These are phyloP conservation scores for Parsonsia alboflavescens DNA, from an alignment of 257 asterid genomes.

Conservation along the genomic window DNA sequence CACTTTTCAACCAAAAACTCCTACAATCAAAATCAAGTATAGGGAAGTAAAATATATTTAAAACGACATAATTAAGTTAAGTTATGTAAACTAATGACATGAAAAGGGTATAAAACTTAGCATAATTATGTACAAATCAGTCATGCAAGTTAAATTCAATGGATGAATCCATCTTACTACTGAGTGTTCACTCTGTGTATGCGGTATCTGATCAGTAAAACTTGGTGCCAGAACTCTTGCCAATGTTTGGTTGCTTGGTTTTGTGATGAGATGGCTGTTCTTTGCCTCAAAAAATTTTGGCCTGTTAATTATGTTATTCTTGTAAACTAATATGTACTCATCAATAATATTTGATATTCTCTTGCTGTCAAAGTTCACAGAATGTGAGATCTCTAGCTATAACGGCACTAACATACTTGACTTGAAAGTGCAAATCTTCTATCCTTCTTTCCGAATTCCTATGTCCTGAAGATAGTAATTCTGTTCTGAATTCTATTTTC, in stretches of 20 bases:
- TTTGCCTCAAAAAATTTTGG: not conserved
- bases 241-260: not conserved
- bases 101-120: too few relatives aligned
- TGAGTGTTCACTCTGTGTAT: not conserved
- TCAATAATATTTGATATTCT: not conserved
- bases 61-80: too few relatives aligned
- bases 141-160: not conserved
- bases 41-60: too few relatives aligned
- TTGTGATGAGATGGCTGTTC: not conserved
- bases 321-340: not conserved
- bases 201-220: not conserved
- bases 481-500: not conserved
- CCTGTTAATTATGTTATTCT: not conserved
- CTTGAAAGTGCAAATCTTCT: not conserved
- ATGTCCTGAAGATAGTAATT: not conserved
- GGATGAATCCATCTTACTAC: not conserved
- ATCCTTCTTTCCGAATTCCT: not conserved
- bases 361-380: not conserved
- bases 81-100: too few relatives aligned
- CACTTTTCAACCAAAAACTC: too few relatives aligned
- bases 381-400: not conserved
- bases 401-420: not conserved
- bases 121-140: too few relatives aligned
- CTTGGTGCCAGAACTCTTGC: not conserved
- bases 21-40: too few relatives aligned